Evolutionary conservation across 148 eudicot species (phyloP), one percentile per base, ranked within the genome.

Genomic region (Silene conica): DNA sequence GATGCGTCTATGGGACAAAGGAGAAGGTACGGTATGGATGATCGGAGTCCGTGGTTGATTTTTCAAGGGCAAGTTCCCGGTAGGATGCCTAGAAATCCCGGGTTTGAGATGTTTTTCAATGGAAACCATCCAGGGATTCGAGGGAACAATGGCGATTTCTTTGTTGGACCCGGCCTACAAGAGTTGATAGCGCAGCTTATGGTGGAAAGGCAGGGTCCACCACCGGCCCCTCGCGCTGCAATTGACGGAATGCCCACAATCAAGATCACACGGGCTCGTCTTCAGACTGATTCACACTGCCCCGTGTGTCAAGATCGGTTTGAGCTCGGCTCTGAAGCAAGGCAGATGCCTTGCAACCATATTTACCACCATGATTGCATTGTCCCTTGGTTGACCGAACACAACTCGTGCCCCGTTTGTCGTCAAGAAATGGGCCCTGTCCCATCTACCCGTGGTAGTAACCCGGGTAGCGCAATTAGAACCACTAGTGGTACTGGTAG

Each of bases 391-490:
- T 84, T 94, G 80, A 93, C 87, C 62, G 87, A 88, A 83, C 98
- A 94, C 61, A 94, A 94, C 73, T 94, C 98, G 1, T 94, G 98
- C 84, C 98, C 98, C 3, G 97, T 95, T 72, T 95, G 98, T 62
- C 91, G 98, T 28, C 81, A 86, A 74, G 98, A 90, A 84, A 75
- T 95, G 77, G 87, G 83, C 52, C 73, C 89, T 38, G 80, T 72
- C 69, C 60, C 80, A 64, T 77, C 84, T 71, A 84, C 56, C 41
- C 68, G 75, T 28, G 78, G 73, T 21, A 75, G 75, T 61, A 82
- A 57, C 71, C 26, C 84, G 7, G 77, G 85, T 52, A 71, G 61
- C 66, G 75, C 72, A 57, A 72, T 60, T 31, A 78, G 85, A 59
- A 81, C 73, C 71, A 56, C 66, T 60, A 55, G 76, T 9, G 63